Evolutionary conservation across 345 rosid genomes (phyloP).

Genomic region (Eucalyptus tenuipes): DNA sequence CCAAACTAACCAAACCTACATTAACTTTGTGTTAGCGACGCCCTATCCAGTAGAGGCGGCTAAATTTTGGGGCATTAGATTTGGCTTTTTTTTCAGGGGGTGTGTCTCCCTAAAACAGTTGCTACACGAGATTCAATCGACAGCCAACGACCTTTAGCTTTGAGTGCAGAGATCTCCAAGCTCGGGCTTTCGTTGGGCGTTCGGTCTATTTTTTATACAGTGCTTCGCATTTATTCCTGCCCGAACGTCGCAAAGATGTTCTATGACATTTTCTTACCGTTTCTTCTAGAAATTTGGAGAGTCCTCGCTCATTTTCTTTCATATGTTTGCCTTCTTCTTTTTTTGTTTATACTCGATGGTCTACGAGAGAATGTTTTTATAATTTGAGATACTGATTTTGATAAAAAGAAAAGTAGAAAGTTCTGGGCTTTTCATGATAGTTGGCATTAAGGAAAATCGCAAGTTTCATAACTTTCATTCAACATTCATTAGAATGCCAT

Average conservation of each 20-base stretch:
- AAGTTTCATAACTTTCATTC: too few species aligned
- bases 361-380: not conserved
- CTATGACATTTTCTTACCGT: not conserved
- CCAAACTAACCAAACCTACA: too few species aligned
- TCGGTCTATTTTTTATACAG: not conserved
- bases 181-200: not conserved
- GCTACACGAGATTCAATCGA: not conserved
- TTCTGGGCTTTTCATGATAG: too few species aligned
- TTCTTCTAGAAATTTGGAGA: not conserved
- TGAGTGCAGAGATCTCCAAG: not conserved
- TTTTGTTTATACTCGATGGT: not conserved
- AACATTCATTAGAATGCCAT: too few species aligned
- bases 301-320: not conserved
- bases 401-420: not conserved
- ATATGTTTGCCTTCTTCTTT: not conserved
- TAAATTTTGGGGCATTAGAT: too few species aligned
- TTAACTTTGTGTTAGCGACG: too few species aligned
- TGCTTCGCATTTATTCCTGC: not conserved
- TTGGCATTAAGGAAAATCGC: too few species aligned
- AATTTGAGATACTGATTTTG: not conserved
- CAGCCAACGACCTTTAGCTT: not conserved
- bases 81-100: too few species aligned
- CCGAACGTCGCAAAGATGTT: not conserved
- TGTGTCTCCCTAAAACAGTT: not conserved
- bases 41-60: too few species aligned